Evolutionary conservation across 306 rosid genomes (phyloP).

Genomic region (Cicer bijugum): DNA sequence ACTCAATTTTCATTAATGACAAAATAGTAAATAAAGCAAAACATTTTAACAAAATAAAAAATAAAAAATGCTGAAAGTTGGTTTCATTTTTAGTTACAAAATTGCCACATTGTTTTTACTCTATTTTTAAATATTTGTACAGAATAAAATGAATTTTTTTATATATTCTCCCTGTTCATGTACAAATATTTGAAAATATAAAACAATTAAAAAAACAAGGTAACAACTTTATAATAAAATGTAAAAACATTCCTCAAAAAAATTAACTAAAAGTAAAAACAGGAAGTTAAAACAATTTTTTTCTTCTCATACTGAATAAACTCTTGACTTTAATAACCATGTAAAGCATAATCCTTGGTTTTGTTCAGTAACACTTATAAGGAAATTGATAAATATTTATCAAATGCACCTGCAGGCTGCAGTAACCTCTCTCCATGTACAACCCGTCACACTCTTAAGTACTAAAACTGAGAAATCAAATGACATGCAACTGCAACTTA

Average conservation of each 20-base stretch:
- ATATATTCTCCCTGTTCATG: not conserved
- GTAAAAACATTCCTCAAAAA: not conserved
- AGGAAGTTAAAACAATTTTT: not conserved
- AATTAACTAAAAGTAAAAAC: not conserved
- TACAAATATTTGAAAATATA: not conserved
- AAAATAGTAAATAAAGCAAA: too few species aligned
- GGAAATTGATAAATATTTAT: not conserved
- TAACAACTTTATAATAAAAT: not conserved
- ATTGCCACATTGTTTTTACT: not conserved
- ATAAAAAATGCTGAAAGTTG: too few species aligned
- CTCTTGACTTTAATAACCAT: not conserved
- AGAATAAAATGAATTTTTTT: not conserved
- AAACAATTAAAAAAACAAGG: not conserved
- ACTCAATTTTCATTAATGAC: too few species aligned
- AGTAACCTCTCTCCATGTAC: not conserved
- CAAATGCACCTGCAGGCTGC: not conserved
- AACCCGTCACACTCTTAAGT: not conserved
- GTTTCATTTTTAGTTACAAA: not conserved
- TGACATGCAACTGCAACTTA: not conserved
- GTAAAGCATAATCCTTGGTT: conserved; percentile 14
- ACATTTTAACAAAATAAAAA: too few species aligned
- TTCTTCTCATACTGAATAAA: not conserved
- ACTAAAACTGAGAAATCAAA: conserved; percentile 9
- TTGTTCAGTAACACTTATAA: not conserved
- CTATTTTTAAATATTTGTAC: not conserved